A percentile compares a stretch with the other conserved stretches of the same genome.
These are phyloP conservation scores for Pholiota molesta DNA, from an alignment of 768 basidiomycete genomes.

Conservation along the genomic window DNA sequence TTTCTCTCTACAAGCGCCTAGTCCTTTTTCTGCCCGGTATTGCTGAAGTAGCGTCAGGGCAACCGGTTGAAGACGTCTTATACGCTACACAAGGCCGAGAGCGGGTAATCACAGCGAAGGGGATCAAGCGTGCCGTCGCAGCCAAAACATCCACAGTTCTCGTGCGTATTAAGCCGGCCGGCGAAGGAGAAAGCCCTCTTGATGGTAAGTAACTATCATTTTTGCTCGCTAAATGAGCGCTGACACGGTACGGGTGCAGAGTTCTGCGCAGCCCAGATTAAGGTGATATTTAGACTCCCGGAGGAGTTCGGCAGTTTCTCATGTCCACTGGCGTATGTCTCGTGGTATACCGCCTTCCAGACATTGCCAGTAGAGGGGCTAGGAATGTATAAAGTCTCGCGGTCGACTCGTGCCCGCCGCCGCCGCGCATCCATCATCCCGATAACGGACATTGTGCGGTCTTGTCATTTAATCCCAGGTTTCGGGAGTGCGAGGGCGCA, in stretches of 20 bases:
- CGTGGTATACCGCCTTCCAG: constrained; percentile 21
- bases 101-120: background rate
- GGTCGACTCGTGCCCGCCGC: background rate
- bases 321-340: constrained; percentile 29
- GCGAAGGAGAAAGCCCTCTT: no score
- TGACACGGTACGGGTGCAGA: no score
- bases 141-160: constrained; percentile 13
- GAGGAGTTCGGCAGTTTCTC: background rate
- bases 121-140: constrained; percentile 7
- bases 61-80: background rate
- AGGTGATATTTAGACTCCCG: constrained; percentile 14
- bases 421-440: background rate
- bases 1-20: no score
- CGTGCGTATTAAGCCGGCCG: background rate
- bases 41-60: no score
- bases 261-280: background rate
- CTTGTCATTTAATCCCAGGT: constrained; percentile 18
- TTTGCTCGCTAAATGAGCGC: no score
- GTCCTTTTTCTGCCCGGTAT: no score
- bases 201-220: no score
- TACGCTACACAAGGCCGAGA: background rate
- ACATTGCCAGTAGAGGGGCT: background rate
- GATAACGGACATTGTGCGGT: background rate
- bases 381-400: background rate
- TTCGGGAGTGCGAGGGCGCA: constrained; percentile 9